Conservation (phyloP, 768 basidiomycete species). For the Lactarius indigo region DNA sequence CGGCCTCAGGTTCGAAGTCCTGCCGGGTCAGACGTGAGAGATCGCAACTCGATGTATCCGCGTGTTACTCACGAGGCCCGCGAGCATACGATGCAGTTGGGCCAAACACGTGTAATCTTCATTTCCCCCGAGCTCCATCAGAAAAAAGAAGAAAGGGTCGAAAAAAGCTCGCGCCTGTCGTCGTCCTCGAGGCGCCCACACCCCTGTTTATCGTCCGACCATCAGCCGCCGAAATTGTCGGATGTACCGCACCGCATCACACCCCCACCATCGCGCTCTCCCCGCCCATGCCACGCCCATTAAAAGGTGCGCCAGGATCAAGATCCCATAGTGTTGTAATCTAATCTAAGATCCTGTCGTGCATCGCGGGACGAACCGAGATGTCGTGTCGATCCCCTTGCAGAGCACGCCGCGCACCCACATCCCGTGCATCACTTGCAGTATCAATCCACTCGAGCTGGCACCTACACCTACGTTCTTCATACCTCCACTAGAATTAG, state of each 20-base stretch:
- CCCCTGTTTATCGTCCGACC: background rate
- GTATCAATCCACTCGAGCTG: background rate
- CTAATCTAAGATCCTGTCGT: background rate
- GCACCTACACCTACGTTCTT: background rate
- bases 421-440: background rate
- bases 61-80: background rate
- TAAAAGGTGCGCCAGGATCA: background rate
- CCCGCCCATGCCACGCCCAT: background rate
- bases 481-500: background rate
- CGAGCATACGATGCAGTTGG: background rate
- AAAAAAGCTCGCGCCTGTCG: background rate
- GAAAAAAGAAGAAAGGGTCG: background rate
- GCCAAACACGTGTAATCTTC: background rate
- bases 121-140: background rate
- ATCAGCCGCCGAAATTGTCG: background rate
- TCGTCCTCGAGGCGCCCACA: background rate
- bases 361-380: background rate
- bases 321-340: background rate
- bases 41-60: background rate
- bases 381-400: background rate
- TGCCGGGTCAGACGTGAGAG: background rate
- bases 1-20: background rate
- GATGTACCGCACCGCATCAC: background rate
- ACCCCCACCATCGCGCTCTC: background rate
- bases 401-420: background rate